Evolutionary conservation across 257 asterid species (phyloP).

Genomic region (Salvia splendens): DNA sequence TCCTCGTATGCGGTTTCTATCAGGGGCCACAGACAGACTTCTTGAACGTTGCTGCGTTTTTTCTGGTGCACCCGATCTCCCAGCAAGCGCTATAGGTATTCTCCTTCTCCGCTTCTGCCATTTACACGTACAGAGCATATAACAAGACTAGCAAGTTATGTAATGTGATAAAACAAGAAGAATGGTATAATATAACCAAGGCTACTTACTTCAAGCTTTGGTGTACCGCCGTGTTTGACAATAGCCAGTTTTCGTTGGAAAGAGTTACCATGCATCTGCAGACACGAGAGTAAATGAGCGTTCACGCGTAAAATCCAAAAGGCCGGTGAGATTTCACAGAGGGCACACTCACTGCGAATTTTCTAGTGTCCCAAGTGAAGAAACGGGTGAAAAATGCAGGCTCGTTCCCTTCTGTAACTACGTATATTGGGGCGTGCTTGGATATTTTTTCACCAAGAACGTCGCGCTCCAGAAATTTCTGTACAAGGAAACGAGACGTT

Average conservation of each 20-base stretch:
- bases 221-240: slow-evolving; percentile 56
- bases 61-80: slow-evolving; percentile 75
- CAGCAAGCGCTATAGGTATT: slow-evolving; percentile 50
- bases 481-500: slow-evolving; percentile 28
- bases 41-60: slow-evolving; percentile 91
- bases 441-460: slow-evolving; percentile 53
- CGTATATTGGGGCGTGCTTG: slow-evolving; percentile 60
- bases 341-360: slow-evolving; percentile 53
- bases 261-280: slow-evolving; percentile 84
- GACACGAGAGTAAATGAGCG: slow-evolving; percentile 19
- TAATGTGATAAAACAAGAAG: neutral
- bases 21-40: slow-evolving; percentile 87
- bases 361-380: slow-evolving; percentile 78
- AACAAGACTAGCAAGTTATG: no score
- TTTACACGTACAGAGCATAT: neutral
- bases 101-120: slow-evolving; percentile 80
- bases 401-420: slow-evolving; percentile 71
- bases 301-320: neutral
- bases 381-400: slow-evolving; percentile 78
- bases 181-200: neutral
- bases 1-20: slow-evolving; percentile 89
- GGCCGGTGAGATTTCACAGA: slow-evolving; percentile 11
- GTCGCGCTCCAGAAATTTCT: slow-evolving; percentile 67
- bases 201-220: slow-evolving; percentile 48
- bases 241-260: slow-evolving; percentile 77